Evolutionary conservation across 2,329 filamentous ascomycete genomes (phyloP).

Genomic region (Alternaria sp.): DNA sequence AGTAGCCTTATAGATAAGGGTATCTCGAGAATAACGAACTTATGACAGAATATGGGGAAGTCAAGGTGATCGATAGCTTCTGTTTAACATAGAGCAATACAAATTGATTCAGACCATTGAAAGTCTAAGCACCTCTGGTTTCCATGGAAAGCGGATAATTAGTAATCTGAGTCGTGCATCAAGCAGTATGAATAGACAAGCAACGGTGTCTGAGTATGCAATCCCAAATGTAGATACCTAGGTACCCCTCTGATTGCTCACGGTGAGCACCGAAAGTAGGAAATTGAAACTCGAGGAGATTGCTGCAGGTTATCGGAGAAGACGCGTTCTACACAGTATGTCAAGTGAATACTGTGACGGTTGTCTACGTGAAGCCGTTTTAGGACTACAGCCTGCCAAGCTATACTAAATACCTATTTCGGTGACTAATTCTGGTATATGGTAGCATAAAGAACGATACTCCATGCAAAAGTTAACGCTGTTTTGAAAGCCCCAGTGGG

Average conservation of each 20-base stretch:
- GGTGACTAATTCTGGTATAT: no score
- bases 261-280: no score
- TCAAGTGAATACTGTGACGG: no score
- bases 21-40: not conserved
- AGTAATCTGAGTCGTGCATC: not conserved
- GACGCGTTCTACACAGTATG: no score
- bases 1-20: not conserved
- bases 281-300: no score
- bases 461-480: no score
- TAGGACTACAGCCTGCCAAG: no score
- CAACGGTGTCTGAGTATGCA: not conserved
- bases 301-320: no score
- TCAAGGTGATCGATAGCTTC: not conserved
- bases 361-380: no score
- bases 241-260: not conserved
- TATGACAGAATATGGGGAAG: not conserved
- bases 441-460: no score
- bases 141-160: not conserved
- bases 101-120: not conserved
- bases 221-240: not conserved
- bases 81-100: not conserved
- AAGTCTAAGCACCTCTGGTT: not conserved
- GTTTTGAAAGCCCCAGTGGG: no score
- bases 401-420: no score
- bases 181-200: not conserved